Percentiles rank a stretch among this genome's conserved stretches.
Evolutionary conservation across 2,329 filamentous ascomycete genomes (phyloP).

Genomic region (Cryphonectria parasitica): DNA sequence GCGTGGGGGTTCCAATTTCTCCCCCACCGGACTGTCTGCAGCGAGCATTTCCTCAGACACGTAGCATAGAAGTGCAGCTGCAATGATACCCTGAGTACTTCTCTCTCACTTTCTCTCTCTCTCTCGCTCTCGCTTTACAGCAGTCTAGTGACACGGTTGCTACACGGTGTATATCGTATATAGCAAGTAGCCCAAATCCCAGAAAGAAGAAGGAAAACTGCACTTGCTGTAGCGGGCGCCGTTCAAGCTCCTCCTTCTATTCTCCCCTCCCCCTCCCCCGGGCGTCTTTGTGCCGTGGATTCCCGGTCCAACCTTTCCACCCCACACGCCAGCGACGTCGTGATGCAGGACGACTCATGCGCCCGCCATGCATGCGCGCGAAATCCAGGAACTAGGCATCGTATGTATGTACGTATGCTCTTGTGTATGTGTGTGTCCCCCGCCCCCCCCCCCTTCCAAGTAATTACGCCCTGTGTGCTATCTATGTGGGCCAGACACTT

Average conservation of each 20-base stretch:
- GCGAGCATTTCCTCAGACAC: background rate
- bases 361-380: conserved; percentile 4
- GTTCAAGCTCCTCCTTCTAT: background rate
- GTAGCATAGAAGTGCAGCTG: background rate
- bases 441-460: no score
- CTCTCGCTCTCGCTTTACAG: no score
- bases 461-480: no score
- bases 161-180: no score
- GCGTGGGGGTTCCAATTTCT: background rate
- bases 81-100: background rate
- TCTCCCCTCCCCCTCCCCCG: no score
- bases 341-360: background rate
- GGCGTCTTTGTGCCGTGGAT: background rate
- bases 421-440: no score
- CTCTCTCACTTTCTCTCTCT: background rate
- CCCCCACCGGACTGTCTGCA: background rate
- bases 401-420: background rate
- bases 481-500: no score
- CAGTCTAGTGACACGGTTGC: no score
- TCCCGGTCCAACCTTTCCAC: background rate
- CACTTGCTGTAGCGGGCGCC: background rate
- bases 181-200: no score
- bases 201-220: background rate
- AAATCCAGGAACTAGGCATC: background rate
- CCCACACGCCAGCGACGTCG: background rate